Conservation (phyloP, 1,284 basidiomycete genomes). For the Rhodofomes roseus region DNA sequence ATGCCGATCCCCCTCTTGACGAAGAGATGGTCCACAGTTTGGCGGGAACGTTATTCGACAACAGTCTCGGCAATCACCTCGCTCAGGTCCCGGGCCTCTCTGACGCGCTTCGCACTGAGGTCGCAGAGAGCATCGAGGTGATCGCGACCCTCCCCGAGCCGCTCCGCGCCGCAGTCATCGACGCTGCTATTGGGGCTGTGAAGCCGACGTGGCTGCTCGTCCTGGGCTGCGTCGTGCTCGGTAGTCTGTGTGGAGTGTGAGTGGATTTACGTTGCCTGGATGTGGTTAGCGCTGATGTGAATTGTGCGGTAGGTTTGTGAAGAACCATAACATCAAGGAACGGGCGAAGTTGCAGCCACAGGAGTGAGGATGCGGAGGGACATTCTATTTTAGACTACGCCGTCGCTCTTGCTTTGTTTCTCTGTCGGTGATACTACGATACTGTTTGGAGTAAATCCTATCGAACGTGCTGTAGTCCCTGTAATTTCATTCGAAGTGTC, state of each 20-base stretch:
- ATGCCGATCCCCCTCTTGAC: neutral
- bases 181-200: neutral
- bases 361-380: neutral
- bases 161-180: conserved; percentile 4
- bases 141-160: conserved; percentile 7
- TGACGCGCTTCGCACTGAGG: neutral
- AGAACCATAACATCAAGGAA: conserved; percentile 1
- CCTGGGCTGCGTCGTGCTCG: neutral
- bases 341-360: neutral
- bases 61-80: conserved; percentile 4
- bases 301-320: neutral
- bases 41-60: conserved; percentile 9
- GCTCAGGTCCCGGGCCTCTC: conserved; percentile 2
- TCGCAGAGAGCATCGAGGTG: conserved; percentile 6
- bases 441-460: no score
- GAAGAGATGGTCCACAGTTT: neutral
- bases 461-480: no score
- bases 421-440: no score
- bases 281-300: neutral
- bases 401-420: no score
- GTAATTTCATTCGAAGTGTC: no score
- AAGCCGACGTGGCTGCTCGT: conserved; percentile 5
- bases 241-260: neutral
- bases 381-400: no score
- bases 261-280: neutral